Evolutionary conservation across 148 eudicot species (phyloP), one percentile per base, ranked within the genome.

Genomic region (Camellia sinensis): DNA sequence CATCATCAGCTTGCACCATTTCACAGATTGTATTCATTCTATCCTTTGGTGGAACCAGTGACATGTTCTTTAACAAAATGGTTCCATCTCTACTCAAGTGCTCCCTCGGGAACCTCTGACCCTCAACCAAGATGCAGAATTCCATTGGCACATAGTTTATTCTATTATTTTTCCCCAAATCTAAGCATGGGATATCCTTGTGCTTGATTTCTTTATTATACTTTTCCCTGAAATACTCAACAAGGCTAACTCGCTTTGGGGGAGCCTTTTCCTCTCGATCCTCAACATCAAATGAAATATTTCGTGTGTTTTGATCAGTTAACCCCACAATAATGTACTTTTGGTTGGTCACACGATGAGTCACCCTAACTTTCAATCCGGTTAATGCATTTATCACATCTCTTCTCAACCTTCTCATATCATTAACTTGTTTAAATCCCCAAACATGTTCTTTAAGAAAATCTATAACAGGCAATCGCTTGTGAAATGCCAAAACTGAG

Each of bases 41-140:
- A 3, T 78, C 78, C 22, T 21, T 12, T 1, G 97, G 90, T 18
- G 15, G 78, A 43, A 74, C 87, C 68, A 93, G 86, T 44, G 93
- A 87, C 84, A 86, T 80, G 0, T 77, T 66, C 84, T 89, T 93
- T 75, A 93, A 83, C 3, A 22, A 0, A 29, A 18, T 4, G 17
- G 82, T 88, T 52, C 81, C 75, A 43, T 86, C 19, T n/a, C 18
- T 61, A 57, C 84, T 86, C 76, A 90, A 67, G 12, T 83, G 4
- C 75, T 91, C 97, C 84, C 87, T 90, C 6, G 88, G 87, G 21
- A 40, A 90, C 84, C 92, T 89, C 82, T 90, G 94, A 45, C 94
- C 93, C 87, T 91, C 92, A 50, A 84, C 90, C 88, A 93, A 79
- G 59, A 86, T 80, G 77, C 97, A 93, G 13, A 90, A 84, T 77